A percentile compares a stretch with the other conserved stretches of the same genome.
Evolutionary conservation across 2,329 filamentous ascomycete species (phyloP).

Genomic region (Talaromyces sp.): DNA sequence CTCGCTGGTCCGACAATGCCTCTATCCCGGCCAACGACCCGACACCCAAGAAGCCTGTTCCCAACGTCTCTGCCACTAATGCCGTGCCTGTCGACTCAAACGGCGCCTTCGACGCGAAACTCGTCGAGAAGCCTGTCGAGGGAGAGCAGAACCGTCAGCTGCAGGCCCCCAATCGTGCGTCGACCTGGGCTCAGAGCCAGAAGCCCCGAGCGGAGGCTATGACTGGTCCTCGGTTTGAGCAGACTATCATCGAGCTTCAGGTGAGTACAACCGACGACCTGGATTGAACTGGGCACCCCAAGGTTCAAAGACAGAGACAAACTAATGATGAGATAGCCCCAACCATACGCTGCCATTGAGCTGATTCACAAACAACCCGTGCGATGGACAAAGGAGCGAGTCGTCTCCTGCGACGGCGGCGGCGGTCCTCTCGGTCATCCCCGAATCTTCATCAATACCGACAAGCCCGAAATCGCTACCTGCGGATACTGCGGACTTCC

Average conservation of each 20-base stretch:
- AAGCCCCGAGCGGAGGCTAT: constrained; percentile 77
- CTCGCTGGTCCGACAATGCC: constrained; percentile 39
- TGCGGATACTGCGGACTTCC: constrained; percentile 94
- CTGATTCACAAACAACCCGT: constrained; percentile 96
- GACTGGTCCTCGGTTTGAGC: constrained; percentile 92
- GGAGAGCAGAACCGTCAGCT: constrained; percentile 56
- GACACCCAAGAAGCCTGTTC: constrained; percentile 47
- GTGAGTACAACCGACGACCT: constrained; percentile 50
- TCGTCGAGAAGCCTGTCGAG: constrained; percentile 53
- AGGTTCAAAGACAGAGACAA: not conserved
- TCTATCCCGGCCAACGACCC: constrained; percentile 55
- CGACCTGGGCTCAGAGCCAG: constrained; percentile 83
- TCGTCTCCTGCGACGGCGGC: constrained; percentile 87
- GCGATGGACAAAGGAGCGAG: constrained; percentile 76
- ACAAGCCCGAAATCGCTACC: constrained; percentile 87
- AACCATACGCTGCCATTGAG: constrained; percentile 84
- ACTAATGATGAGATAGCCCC: constrained; percentile 60
- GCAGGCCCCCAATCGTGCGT: constrained; percentile 83
- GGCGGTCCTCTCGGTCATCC: constrained; percentile 89
- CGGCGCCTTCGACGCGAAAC: constrained; percentile 42
- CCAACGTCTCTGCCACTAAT: constrained; percentile 61
- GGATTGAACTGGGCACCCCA: not conserved
- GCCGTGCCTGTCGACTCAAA: constrained; percentile 51
- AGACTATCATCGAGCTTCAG: constrained; percentile 90
- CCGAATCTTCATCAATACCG: constrained; percentile 92